Percentiles rank a stretch among this genome's conserved stretches.
phyloP scores from a whole-genome alignment of 768 basidiomycete genomes.

The Phlebiopsis gigantea region DNA sequence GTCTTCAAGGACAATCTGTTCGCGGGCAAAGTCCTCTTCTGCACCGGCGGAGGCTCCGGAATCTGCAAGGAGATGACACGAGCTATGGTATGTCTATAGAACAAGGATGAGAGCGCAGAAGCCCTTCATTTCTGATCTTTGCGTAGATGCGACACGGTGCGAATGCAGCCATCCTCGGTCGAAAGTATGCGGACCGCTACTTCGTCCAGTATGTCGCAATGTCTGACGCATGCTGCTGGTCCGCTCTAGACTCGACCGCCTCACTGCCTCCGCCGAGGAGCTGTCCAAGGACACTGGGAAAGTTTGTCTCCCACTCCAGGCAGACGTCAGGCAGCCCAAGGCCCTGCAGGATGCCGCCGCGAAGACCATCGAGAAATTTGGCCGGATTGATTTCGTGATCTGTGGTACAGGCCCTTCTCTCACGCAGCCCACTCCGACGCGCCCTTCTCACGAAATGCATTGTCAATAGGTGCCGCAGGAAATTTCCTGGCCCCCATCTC shows the following conservation, averaged over 20 bases:
- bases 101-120: not conserved
- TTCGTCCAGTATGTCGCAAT: not conserved
- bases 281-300: slow-evolving; percentile 66
- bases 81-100: slow-evolving; percentile 52
- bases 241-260: slow-evolving; percentile 50
- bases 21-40: slow-evolving; percentile 86
- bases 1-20: slow-evolving; percentile 80
- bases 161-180: slow-evolving; percentile 74
- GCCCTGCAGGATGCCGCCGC: slow-evolving; percentile 71
- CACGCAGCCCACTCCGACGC: slow-evolving; percentile 7
- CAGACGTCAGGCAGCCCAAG: slow-evolving; percentile 78
- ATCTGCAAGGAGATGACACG: slow-evolving; percentile 90
- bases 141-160: slow-evolving; percentile 79
- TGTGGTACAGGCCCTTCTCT: no score
- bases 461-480: slow-evolving; percentile 78
- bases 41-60: slow-evolving; percentile 89
- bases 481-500: slow-evolving; percentile 91
- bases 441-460: not conserved
- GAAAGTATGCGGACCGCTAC: slow-evolving; percentile 55
- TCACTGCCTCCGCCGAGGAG: slow-evolving; percentile 63
- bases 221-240: not conserved
- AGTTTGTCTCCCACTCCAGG: slow-evolving; percentile 66
- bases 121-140: not conserved
- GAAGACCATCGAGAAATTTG: slow-evolving; percentile 69
- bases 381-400: slow-evolving; percentile 91